Conservation (phyloP, 441 rosid genomes). For the Theobroma grandiflorum region DNA sequence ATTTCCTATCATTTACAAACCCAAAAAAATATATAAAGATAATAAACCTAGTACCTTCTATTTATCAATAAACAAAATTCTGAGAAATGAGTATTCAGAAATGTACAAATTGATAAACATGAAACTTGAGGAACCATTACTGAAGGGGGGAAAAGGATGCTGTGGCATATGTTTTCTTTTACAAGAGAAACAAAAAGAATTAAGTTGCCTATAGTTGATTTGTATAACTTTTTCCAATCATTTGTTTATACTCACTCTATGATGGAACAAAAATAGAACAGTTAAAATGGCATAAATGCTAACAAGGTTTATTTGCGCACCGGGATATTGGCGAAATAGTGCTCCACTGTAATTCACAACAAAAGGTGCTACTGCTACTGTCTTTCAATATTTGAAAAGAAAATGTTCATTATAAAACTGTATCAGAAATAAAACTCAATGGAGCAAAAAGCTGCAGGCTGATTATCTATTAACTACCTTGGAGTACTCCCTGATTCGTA, state of each 20-base stretch:
- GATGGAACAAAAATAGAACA: conserved; percentile 9
- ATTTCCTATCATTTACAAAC: background rate
- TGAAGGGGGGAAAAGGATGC: background rate
- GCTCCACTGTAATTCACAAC: conserved; percentile 90
- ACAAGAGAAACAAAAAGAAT: background rate
- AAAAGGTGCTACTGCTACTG: conserved; percentile 91
- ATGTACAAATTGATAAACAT: background rate
- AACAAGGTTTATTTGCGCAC: conserved; percentile 43
- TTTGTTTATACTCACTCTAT: conserved; percentile 3
- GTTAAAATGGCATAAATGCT: background rate
- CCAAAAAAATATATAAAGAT: background rate
- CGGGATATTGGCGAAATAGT: conserved; percentile 91
- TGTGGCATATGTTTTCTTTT: background rate
- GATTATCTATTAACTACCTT: conserved; percentile 60
- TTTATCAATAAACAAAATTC: background rate
- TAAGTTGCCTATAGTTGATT: background rate
- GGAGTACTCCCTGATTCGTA: conserved; percentile 90
- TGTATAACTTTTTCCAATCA: conserved; percentile 5
- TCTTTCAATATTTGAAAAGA: conserved; percentile 54
- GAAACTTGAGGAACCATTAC: background rate
- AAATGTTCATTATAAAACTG: conserved; percentile 37
- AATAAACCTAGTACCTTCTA: background rate
- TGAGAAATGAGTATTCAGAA: background rate
- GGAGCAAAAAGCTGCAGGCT: conserved; percentile 20
- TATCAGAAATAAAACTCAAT: conserved; percentile 22